Evolutionary conservation across 192 early-diverging fungal species (phyloP).

Genomic region (Lobosporangium transversale): DNA sequence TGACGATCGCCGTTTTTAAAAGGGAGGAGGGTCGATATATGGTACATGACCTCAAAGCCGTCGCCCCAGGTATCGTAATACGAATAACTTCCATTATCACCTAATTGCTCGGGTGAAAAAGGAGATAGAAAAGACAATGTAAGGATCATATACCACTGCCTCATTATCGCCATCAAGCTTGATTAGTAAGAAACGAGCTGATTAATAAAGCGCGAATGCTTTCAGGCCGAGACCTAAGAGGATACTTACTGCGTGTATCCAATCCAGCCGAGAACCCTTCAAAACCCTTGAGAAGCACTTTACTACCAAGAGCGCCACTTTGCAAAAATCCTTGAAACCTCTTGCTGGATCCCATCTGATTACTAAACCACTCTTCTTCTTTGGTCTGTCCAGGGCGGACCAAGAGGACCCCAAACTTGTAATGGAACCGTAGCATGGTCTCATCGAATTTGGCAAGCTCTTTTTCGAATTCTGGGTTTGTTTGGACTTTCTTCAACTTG

Average conservation of each 20-base stretch:
- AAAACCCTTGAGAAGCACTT: slow-evolving; percentile 78
- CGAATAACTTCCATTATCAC: slow-evolving; percentile 74
- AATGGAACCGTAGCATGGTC: slow-evolving; percentile 72
- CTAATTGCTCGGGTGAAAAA: slow-evolving; percentile 40
- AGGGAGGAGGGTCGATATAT: slow-evolving; percentile 79
- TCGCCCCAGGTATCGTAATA: slow-evolving; percentile 81
- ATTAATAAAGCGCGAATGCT: too few relatives aligned
- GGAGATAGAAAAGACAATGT: slow-evolving; percentile 5
- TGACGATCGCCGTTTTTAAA: slow-evolving; percentile 72
- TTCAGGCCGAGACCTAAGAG: too few relatives aligned
- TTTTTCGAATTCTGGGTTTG: slow-evolving; percentile 67
- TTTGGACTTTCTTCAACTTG: slow-evolving; percentile 66
- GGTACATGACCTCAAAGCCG: slow-evolving; percentile 76
- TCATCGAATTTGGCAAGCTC: slow-evolving; percentile 80
- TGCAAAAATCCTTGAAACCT: slow-evolving; percentile 72
- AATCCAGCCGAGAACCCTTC: slow-evolving; percentile 80
- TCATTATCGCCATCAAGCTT: too few relatives aligned
- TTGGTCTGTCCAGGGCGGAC: slow-evolving; percentile 72
- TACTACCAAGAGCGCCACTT: slow-evolving; percentile 69
- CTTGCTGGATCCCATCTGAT: slow-evolving; percentile 63
- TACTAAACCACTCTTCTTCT: slow-evolving; percentile 84
- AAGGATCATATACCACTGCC: too few relatives aligned
- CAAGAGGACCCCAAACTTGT: slow-evolving; percentile 86
- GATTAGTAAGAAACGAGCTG: too few relatives aligned
- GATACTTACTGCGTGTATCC: slow-evolving; percentile 70